Conservation (phyloP, 2,329 filamentous ascomycete genomes). For the Cladosporium sp. region DNA sequence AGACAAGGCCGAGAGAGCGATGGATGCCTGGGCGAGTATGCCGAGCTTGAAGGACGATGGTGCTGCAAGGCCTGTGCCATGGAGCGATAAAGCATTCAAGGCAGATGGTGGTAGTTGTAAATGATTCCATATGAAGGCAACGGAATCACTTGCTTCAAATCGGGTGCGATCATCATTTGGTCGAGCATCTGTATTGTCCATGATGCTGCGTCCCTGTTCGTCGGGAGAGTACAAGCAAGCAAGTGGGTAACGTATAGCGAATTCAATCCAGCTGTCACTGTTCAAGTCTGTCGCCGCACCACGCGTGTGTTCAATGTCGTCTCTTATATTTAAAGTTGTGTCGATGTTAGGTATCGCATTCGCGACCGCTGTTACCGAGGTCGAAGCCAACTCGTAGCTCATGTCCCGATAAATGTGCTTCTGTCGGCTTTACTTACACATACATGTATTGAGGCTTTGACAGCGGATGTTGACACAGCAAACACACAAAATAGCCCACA, state of each 20-base stretch:
- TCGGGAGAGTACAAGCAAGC: neutral
- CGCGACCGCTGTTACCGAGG: neutral
- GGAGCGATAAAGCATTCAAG: slow-evolving; percentile 1
- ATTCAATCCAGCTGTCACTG: too few species aligned
- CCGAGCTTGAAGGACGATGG: slow-evolving; percentile 54
- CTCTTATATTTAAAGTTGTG: too few species aligned
- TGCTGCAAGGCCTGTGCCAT: slow-evolving; percentile 21
- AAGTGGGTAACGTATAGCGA: neutral
- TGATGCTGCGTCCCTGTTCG: neutral
- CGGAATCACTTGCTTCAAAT: neutral
- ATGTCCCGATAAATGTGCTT: too few species aligned
- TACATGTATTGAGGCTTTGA: too few species aligned
- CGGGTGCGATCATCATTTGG: neutral
- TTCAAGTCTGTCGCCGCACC: too few species aligned
- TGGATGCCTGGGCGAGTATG: slow-evolving; percentile 49
- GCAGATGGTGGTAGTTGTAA: slow-evolving; percentile 7
- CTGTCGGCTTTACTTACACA: too few species aligned
- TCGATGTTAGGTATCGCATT: neutral
- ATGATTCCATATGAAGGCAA: slow-evolving; percentile 4
- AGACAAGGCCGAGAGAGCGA: slow-evolving; percentile 48
- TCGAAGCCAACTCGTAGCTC: neutral
- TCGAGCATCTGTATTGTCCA: neutral
- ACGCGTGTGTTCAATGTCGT: too few species aligned
- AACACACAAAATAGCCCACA: too few species aligned
- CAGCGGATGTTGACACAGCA: too few species aligned